These are phyloP conservation scores for Filobasidium uniguttulatum DNA, from an alignment of 1,284 basidiomycete species.

Conservation along the genomic window DNA sequence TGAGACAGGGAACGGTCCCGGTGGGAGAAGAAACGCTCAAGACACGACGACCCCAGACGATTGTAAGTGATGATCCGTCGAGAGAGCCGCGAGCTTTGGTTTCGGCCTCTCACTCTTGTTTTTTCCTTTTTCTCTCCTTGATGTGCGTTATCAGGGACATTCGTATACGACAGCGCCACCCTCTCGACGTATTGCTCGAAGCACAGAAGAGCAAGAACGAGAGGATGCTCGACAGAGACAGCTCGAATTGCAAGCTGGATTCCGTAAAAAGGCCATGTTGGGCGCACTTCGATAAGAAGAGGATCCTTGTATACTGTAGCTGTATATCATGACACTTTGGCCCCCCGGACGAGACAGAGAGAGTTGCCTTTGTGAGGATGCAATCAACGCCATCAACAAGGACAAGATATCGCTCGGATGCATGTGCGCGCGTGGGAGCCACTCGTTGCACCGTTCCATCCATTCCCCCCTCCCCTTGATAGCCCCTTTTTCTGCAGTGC, in stretches of 20 bases:
- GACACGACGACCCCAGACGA: conserved; percentile 22
- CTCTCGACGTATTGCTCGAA: conserved; percentile 6
- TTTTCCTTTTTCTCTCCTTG: background rate
- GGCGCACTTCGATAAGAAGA: background rate
- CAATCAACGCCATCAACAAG: too few relatives aligned
- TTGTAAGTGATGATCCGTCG: too few relatives aligned
- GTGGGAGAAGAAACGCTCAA: conserved; percentile 27
- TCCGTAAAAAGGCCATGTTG: background rate
- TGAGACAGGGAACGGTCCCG: too few relatives aligned
- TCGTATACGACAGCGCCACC: conserved; percentile 12
- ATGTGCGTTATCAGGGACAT: conserved; percentile 8
- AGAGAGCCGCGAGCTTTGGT: background rate
- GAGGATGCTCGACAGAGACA: conserved; percentile 12
- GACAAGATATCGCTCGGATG: too few relatives aligned
- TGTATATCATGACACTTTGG: too few relatives aligned
- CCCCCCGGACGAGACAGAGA: too few relatives aligned
- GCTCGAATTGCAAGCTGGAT: conserved; percentile 2
- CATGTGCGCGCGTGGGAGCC: too few relatives aligned
- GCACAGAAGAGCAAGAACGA: conserved; percentile 5
- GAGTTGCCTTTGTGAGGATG: too few relatives aligned
- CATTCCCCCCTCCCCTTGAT: too few relatives aligned
- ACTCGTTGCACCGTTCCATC: too few relatives aligned
- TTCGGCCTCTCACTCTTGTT: background rate
- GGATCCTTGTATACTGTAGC: background rate
- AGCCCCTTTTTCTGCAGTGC: too few relatives aligned